Conservation (phyloP, 306 rosid genomes). For the Hippophae gyantsensis region DNA sequence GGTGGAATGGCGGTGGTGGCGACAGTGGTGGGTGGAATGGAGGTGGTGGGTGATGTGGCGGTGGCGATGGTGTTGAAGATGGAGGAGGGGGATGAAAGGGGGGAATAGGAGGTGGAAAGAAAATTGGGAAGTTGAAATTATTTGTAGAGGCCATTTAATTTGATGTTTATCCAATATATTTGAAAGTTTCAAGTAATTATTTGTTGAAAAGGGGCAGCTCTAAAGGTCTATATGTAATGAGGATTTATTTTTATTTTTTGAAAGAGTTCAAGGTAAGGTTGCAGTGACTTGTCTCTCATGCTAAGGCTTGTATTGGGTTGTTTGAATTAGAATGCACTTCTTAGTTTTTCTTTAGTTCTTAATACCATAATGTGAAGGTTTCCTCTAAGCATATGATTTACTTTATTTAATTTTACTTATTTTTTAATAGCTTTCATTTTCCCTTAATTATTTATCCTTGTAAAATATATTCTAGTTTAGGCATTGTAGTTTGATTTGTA, state of each 20-base stretch:
- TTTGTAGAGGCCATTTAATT: no score
- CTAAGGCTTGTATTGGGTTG: conserved; percentile 44
- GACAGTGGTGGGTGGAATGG: no score
- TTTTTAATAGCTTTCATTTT: no score
- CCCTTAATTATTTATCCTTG: no score
- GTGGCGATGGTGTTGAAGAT: no score
- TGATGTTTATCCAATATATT: no score
- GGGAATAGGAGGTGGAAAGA: conserved; percentile 12
- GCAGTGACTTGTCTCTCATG: conserved; percentile 50
- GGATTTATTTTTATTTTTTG: conserved; percentile 8
- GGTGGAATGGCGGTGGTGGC: conserved; percentile 12
- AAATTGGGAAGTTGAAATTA: not conserved
- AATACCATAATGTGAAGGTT: not conserved
- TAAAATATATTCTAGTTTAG: no score
- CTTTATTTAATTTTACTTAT: no score
- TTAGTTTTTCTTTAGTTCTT: conserved; percentile 9
- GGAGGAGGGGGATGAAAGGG: no score
- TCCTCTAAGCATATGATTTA: not conserved
- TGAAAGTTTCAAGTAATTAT: not conserved
- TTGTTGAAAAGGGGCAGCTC: conserved; percentile 10
- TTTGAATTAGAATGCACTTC: conserved; percentile 64
- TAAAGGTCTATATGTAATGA: conserved; percentile 21
- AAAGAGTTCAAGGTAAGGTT: conserved; percentile 2
- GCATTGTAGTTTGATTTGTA: no score
- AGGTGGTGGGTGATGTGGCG: no score